Percentiles rank a stretch among this genome's conserved stretches.
phyloP scores from a whole-genome alignment of 257 asterid genomes.

The Thymus mandschuricus region DNA sequence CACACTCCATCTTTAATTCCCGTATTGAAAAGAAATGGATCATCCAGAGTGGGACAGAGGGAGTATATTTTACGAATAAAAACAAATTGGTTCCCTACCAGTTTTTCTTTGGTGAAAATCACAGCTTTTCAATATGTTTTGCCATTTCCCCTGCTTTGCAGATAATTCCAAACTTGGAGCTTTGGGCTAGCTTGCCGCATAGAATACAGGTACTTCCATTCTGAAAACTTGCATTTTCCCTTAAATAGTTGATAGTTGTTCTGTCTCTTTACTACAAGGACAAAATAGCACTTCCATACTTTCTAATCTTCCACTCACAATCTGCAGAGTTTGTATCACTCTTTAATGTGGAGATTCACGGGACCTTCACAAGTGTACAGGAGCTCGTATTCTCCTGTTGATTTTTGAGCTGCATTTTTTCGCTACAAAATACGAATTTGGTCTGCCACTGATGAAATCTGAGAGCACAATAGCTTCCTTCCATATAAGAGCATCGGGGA shows the following conservation, averaged over 20 bases:
- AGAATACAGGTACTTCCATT: slow-evolving; percentile 62
- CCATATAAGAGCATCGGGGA: background rate
- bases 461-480: slow-evolving; percentile 12
- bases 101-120: slow-evolving; percentile 20
- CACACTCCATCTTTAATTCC: no score
- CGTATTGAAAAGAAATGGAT: no score
- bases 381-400: slow-evolving; percentile 88
- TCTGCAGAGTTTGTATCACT: slow-evolving; percentile 60
- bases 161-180: slow-evolving; percentile 89
- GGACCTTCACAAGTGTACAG: slow-evolving; percentile 82
- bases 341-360: slow-evolving; percentile 67
- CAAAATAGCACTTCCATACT: background rate
- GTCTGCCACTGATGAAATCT: slow-evolving; percentile 1
- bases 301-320: background rate
- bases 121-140: slow-evolving; percentile 4
- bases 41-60: no score
- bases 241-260: slow-evolving; percentile 2
- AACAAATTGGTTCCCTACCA: slow-evolving; percentile 13
- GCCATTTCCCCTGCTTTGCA: slow-evolving; percentile 40
- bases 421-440: slow-evolving; percentile 17
- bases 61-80: background rate
- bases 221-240: background rate
- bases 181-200: slow-evolving; percentile 91
- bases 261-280: slow-evolving; percentile 2
- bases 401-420: slow-evolving; percentile 51